phyloP scores from a whole-genome alignment of 2,329 filamentous ascomycete genomes.

The Graphium sp. region DNA sequence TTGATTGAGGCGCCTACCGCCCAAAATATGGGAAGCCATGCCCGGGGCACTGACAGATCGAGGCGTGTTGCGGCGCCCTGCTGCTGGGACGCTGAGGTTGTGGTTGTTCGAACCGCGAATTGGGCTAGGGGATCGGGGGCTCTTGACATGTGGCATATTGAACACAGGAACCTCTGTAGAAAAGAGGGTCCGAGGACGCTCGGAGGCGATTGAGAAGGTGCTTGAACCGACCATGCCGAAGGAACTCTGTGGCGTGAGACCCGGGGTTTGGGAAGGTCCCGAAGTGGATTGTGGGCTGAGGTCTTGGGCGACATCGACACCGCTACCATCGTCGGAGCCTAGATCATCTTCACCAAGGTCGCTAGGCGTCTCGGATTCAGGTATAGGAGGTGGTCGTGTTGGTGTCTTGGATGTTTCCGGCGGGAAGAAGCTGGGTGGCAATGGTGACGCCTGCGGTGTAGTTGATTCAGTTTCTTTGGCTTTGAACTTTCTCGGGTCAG shows the following conservation, averaged over 20 bases:
- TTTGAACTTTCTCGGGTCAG: constrained; percentile 17
- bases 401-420: constrained; percentile 4
- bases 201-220: constrained; percentile 25
- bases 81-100: too few species aligned
- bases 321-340: constrained; percentile 38
- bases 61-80: constrained; percentile 32
- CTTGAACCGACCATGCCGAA: constrained; percentile 31
- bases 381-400: constrained; percentile 8
- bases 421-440: constrained; percentile 19
- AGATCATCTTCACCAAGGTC: constrained; percentile 30
- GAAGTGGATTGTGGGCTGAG: constrained; percentile 35
- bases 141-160: too few species aligned
- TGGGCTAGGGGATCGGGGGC: constrained; percentile 58
- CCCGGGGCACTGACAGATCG: constrained; percentile 45
- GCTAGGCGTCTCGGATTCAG: constrained; percentile 19
- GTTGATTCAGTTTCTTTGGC: constrained; percentile 9
- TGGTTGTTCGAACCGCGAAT: constrained; percentile 41
- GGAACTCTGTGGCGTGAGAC: constrained; percentile 40
- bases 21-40: constrained; percentile 36
- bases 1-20: constrained; percentile 6
- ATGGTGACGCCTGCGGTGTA: constrained; percentile 18
- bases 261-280: constrained; percentile 25
- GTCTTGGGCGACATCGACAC: constrained; percentile 48
- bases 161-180: too few species aligned
- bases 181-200: constrained; percentile 2